Evolutionary conservation across 2,329 filamentous ascomycete species (phyloP).

Genomic region (Phaeoacremonium minimum): DNA sequence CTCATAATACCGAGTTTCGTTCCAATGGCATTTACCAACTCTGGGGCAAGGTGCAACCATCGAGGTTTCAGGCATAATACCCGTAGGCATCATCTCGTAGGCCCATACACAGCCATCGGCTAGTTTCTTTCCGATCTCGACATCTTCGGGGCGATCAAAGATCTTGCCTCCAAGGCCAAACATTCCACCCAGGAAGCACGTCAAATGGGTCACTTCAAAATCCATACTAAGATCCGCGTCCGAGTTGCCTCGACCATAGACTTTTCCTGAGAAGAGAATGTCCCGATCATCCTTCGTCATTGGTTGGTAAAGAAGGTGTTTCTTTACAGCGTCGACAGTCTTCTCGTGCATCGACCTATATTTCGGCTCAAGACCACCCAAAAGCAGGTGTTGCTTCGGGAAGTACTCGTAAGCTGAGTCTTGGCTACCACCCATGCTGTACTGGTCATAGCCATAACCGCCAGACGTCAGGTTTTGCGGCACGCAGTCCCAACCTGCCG

Average conservation of each 20-base stretch:
- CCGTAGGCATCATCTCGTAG: conserved; percentile 54
- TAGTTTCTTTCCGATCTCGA: conserved; percentile 61
- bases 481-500: conserved; percentile 43
- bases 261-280: conserved; percentile 68
- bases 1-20: conserved; percentile 44
- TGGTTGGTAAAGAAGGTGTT: conserved; percentile 73
- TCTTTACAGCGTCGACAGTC: conserved; percentile 62
- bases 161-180: conserved; percentile 62
- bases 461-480: conserved; percentile 54
- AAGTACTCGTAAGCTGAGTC: conserved; percentile 73
- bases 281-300: conserved; percentile 65
- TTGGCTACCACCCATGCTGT: conserved; percentile 60
- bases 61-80: conserved; percentile 62
- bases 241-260: conserved; percentile 39
- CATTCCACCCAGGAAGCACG: conserved; percentile 69
- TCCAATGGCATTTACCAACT: conserved; percentile 45
- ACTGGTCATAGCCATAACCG: conserved; percentile 39
- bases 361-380: conserved; percentile 69
- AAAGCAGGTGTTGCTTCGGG: conserved; percentile 66
- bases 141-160: conserved; percentile 52
- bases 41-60: conserved; percentile 43
- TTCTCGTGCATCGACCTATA: conserved; percentile 71
- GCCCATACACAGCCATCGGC: conserved; percentile 68
- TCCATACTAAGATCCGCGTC: conserved; percentile 35
- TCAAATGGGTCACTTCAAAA: conserved; percentile 61